Evolutionary conservation across 2,329 filamentous ascomycete species (phyloP), one percentile per base, ranked within the genome.

Genomic region (Stachybotrys chlorohalonatus): DNA sequence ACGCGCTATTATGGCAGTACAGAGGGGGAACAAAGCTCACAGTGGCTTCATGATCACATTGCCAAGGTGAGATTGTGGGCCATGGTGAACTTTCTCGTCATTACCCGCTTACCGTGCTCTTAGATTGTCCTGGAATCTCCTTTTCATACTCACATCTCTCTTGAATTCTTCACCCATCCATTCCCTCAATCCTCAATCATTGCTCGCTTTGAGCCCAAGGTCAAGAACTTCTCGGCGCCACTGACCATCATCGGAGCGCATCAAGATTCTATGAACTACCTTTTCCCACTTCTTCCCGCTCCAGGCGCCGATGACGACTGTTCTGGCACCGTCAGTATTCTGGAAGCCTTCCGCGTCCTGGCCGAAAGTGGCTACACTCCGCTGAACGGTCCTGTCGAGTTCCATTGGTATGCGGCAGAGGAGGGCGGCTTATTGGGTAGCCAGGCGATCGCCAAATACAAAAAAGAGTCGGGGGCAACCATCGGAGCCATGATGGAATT

Each of bases 351-450:
- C 58, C 79, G 85, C 32, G 82, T 86, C 53, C 74, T 90, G 59
- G 79, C 82, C 11, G 69, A 79, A 53, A 75, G 60, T 31, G 68
- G 68, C 0, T 71, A 59, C 52, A 58, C 64, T 16, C 69, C 69
- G 3, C 54, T 61, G 31, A 60, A 68, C 7, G 68, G 68, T 0
- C 68, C 85, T 0, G 70, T 90, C 53, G 87, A 90, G 69, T 90
- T 90, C 67, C 86, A 89, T 67, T 91, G 86, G 86, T 90, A 90
- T 70, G 84, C 82, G n/a, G 87, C 86, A 0, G 87, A 90, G 65
- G 87, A 90, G 65, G 86, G 84, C 15, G 87, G 87, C 11, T 76
- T 91, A 52, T 64, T 75, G 7, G 72, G 72, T 31, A 86, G 82
- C 50, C 85, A 89, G 64, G 85, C 83, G 8, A 81, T 90, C 63